Conservation (phyloP, 805 yeast genomes). For the Metschnikowia proteae region DNA sequence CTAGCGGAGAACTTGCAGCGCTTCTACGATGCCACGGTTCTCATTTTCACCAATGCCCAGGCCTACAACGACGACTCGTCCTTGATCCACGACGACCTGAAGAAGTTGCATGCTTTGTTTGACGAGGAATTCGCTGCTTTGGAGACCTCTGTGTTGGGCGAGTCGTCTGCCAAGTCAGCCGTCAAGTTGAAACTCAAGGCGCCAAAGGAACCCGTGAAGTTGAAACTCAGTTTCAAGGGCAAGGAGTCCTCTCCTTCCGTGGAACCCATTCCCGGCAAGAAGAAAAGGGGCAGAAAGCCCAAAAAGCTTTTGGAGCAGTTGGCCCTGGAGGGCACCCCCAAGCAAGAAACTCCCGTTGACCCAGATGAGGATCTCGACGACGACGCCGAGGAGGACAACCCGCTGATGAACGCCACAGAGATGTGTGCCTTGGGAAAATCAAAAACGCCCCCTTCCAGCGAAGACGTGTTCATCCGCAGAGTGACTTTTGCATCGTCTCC, state of each 20-base stretch:
- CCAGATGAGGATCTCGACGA: conserved; percentile 10
- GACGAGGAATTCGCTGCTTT: conserved; percentile 35
- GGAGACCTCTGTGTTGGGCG: conserved; percentile 21
- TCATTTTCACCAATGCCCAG: conserved; percentile 77
- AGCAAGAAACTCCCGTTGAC: conserved; percentile 9
- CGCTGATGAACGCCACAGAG: conserved; percentile 12
- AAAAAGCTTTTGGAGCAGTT: conserved; percentile 21
- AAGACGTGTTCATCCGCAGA: conserved; percentile 17
- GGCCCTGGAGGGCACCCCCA: conserved; percentile 13
- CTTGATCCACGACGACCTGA: conserved; percentile 68
- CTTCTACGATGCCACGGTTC: conserved; percentile 54
- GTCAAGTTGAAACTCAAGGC: conserved; percentile 27
- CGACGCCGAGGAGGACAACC: conserved; percentile 5
- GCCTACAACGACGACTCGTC: conserved; percentile 72
- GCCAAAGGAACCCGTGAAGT: conserved; percentile 24
- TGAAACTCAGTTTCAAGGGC: conserved; percentile 27
- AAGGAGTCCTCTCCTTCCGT: conserved; percentile 6
- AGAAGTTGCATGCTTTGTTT: conserved; percentile 52
- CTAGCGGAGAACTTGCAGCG: conserved; percentile 48
- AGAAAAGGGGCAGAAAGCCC: conserved; percentile 22
- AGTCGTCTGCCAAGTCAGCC: conserved; percentile 13
- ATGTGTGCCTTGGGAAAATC: conserved; percentile 17
- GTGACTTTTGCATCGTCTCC: conserved; percentile 15
- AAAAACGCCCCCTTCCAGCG: conserved; percentile 12
- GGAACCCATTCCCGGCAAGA: conserved; percentile 18